A percentile compares a stretch with the other conserved stretches of the same genome.
These are phyloP conservation scores for Warburgia ugandensis DNA, from an alignment of 164 flowering plant species.

Conservation along the genomic window DNA sequence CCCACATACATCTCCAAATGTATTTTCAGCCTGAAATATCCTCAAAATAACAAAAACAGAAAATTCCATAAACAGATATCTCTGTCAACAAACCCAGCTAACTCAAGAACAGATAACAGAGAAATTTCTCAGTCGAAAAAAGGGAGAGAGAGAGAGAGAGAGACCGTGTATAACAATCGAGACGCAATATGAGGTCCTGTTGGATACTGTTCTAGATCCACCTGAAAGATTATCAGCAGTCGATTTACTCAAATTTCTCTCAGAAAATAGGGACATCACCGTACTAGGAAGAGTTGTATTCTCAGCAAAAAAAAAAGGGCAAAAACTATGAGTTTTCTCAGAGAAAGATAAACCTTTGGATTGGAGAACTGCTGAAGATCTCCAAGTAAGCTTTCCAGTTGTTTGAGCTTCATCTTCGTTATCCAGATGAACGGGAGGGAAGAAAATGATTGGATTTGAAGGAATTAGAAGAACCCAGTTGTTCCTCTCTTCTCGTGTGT, in stretches of 20 bases:
- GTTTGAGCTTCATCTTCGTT: conserved; percentile 80
- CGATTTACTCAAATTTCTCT: too few species aligned
- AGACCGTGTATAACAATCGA: conserved; percentile 77
- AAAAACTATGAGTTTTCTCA: not conserved
- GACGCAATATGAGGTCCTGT: conserved; percentile 95
- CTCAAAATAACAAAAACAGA: too few species aligned
- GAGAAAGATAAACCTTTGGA: conserved; percentile 51
- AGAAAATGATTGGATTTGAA: not conserved
- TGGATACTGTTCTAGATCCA: conserved; percentile 92
- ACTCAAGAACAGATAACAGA: too few species aligned
- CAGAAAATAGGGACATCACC: too few species aligned
- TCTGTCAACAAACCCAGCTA: too few species aligned
- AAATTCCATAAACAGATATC: too few species aligned
- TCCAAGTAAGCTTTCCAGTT: conserved; percentile 69
- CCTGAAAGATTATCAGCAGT: conserved; percentile 24
- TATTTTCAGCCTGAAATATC: conserved; percentile 68
- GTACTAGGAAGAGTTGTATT: too few species aligned
- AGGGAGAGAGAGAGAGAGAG: not conserved
- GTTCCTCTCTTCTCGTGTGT: too few species aligned
- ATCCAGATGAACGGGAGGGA: not conserved
- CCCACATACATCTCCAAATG: conserved; percentile 69
- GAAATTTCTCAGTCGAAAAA: not conserved
- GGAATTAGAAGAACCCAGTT: not conserved
- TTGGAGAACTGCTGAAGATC: conserved; percentile 70
- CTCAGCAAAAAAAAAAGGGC: not conserved